These are phyloP conservation scores for Aureobasidium sp. DNA, from an alignment of 2,329 filamentous ascomycete genomes.

Conservation along the genomic window DNA sequence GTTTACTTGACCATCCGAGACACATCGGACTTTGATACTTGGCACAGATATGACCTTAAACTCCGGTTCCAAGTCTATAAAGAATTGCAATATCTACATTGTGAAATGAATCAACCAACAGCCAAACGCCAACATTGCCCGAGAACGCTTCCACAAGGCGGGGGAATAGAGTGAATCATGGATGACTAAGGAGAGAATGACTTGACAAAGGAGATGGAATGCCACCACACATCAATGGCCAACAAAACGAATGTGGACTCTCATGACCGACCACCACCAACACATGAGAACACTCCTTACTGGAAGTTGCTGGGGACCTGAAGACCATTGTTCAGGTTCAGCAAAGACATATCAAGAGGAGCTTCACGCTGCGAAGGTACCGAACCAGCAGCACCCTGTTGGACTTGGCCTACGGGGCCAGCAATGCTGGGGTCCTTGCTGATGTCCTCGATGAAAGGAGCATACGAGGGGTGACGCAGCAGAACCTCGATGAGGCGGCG, in stretches of 20 bases:
- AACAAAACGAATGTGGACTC: not conserved
- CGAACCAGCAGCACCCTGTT: conserved; percentile 17
- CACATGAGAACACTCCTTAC: not conserved
- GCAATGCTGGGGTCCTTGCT: conserved; percentile 33
- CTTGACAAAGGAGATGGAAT: not conserved
- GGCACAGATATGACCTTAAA: not conserved
- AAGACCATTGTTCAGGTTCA: conserved; percentile 48
- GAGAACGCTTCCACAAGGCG: conserved; percentile 13
- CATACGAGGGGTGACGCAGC: conserved; percentile 43
- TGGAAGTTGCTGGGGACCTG: conserved; percentile 15
- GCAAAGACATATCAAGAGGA: conserved; percentile 64
- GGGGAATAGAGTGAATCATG: conserved; percentile 14
- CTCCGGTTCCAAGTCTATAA: conserved; percentile 5
- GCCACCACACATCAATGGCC: not conserved
- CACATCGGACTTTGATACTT: not conserved
- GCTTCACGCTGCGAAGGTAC: conserved; percentile 47
- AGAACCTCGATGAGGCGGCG: conserved; percentile 71
- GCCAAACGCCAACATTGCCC: conserved; percentile 11
- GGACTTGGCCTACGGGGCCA: conserved; percentile 19
- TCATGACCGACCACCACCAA: not conserved
- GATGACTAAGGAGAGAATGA: conserved; percentile 8
- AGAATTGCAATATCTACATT: conserved; percentile 11
- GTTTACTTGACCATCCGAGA: not conserved
- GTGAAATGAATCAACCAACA: conserved; percentile 2
- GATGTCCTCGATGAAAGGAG: conserved; percentile 39